Percentiles rank a stretch among this genome's conserved stretches.
These are phyloP conservation scores for Xylariaceae sp. DNA, from an alignment of 2,329 filamentous ascomycete genomes.

Conservation along the genomic window DNA sequence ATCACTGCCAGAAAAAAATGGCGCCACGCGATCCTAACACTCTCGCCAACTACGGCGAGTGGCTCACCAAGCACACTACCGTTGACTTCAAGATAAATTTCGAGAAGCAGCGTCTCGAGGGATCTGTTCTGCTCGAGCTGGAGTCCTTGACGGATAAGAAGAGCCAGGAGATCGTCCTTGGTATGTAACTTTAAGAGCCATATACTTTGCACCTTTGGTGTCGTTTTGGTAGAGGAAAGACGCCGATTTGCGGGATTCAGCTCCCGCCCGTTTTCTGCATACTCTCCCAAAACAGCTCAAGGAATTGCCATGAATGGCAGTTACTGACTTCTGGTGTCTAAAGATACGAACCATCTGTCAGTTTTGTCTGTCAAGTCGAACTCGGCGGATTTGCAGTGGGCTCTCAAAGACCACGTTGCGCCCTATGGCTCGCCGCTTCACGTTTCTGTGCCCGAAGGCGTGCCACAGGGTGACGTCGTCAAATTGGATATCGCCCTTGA, in stretches of 20 bases:
- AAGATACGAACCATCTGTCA: constrained; percentile 82
- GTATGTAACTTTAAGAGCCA: constrained; percentile 2
- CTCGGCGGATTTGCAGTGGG: constrained; percentile 69
- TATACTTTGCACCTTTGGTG: not conserved
- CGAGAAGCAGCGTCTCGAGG: constrained; percentile 75
- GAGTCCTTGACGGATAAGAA: constrained; percentile 77
- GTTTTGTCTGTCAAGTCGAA: constrained; percentile 75
- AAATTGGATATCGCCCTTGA: constrained; percentile 71
- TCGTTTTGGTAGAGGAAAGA: not conserved
- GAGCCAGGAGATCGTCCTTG: constrained; percentile 77
- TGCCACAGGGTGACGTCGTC: constrained; percentile 59
- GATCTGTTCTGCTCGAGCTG: constrained; percentile 77
- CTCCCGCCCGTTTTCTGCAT: not conserved
- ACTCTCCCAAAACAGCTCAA: not conserved
- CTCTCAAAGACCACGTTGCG: constrained; percentile 71
- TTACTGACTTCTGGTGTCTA: not conserved
- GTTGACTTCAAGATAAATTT: constrained; percentile 87
- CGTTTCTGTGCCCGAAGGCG: constrained; percentile 64
- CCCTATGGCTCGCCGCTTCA: constrained; percentile 78
- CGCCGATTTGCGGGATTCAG: too few species aligned
- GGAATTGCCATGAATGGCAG: not conserved
- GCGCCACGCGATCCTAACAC: constrained; percentile 82
- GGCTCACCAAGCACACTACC: constrained; percentile 82
- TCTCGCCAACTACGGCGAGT: constrained; percentile 88
- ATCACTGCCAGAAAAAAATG: constrained; percentile 38